Conservation (phyloP, 768 basidiomycete genomes). For the Naganishia vishniacii region DNA sequence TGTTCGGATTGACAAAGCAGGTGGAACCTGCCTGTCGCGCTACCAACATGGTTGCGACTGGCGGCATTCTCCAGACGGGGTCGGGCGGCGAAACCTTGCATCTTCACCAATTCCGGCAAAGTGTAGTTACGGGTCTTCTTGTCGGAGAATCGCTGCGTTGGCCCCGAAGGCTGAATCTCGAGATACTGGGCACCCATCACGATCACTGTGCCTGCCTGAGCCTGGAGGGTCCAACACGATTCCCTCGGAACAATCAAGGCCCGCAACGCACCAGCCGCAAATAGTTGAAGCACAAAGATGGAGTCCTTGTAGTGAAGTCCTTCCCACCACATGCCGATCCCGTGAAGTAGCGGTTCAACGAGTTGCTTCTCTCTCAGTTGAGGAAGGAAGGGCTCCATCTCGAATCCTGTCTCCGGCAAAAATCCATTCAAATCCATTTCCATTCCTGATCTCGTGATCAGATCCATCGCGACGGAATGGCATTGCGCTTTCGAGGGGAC, state of each 20-base stretch:
- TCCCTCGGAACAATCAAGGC: slow-evolving; percentile 78
- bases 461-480: slow-evolving; percentile 64
- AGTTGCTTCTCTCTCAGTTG: slow-evolving; percentile 62
- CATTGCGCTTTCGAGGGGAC: slow-evolving; percentile 81
- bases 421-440: slow-evolving; percentile 56
- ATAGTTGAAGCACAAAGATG: slow-evolving; percentile 69
- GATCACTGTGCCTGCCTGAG: slow-evolving; percentile 72
- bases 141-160: not conserved
- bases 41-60: slow-evolving; percentile 23
- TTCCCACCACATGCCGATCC: slow-evolving; percentile 80
- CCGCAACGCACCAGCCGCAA: slow-evolving; percentile 68
- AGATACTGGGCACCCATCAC: slow-evolving; percentile 90
- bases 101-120: slow-evolving; percentile 73
- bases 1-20: slow-evolving; percentile 86
- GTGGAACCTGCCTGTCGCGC: slow-evolving; percentile 54
- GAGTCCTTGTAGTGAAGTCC: slow-evolving; percentile 65
- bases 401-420: slow-evolving; percentile 51
- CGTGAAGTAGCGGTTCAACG: slow-evolving; percentile 69
- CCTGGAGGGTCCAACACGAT: slow-evolving; percentile 81
- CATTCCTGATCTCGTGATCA: slow-evolving; percentile 80
- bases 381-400: slow-evolving; percentile 59
- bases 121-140: slow-evolving; percentile 53
- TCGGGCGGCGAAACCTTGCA: slow-evolving; percentile 81
- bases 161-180: slow-evolving; percentile 43
- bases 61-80: slow-evolving; percentile 51